Conservation (phyloP, 225 moss, liverwort and hornwort species). For the Physcomitrellopsis africana region DNA sequence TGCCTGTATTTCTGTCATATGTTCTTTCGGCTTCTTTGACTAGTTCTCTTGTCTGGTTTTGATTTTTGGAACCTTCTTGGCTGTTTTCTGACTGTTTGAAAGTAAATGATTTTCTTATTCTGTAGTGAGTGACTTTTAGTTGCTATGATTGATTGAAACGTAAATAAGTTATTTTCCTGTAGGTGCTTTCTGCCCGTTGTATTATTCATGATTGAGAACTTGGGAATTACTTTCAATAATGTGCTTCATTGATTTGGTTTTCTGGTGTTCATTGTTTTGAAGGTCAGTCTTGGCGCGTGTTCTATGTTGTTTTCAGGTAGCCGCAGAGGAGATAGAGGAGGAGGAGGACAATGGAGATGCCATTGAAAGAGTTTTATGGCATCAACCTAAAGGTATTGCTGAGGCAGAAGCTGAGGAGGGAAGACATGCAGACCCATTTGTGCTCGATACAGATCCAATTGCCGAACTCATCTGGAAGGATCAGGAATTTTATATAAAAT, state of each 20-base stretch:
- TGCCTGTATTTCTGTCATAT: too few species aligned
- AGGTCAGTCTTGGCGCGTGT: conserved; percentile 18
- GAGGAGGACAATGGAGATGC: conserved; percentile 97
- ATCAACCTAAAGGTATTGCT: conserved; percentile 94
- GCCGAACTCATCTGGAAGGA: conserved; percentile 88
- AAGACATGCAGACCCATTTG: conserved; percentile 92
- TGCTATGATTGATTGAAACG: neutral
- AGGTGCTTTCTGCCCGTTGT: conserved; percentile 7
- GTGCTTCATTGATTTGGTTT: conserved; percentile 6
- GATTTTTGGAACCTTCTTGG: too few species aligned
- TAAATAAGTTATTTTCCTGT: neutral
- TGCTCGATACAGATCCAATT: conserved; percentile 89
- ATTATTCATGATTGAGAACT: conserved; percentile 7
- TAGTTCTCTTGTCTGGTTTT: too few species aligned
- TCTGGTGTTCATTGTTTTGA: neutral
- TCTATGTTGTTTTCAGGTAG: conserved; percentile 64
- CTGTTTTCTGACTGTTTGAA: too few species aligned
- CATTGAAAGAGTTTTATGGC: conserved; percentile 97
- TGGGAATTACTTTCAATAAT: neutral
- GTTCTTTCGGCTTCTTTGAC: too few species aligned
- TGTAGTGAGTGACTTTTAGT: conserved; percentile 3
- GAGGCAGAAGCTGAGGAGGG: conserved; percentile 96
- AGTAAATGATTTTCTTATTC: neutral
- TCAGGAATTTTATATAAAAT: conserved; percentile 98
- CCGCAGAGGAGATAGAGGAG: conserved; percentile 83